Percentiles rank a stretch among this genome's conserved stretches.
Conservation (phyloP, 306 rosid species). For the Boehmeria nivea region DNA sequence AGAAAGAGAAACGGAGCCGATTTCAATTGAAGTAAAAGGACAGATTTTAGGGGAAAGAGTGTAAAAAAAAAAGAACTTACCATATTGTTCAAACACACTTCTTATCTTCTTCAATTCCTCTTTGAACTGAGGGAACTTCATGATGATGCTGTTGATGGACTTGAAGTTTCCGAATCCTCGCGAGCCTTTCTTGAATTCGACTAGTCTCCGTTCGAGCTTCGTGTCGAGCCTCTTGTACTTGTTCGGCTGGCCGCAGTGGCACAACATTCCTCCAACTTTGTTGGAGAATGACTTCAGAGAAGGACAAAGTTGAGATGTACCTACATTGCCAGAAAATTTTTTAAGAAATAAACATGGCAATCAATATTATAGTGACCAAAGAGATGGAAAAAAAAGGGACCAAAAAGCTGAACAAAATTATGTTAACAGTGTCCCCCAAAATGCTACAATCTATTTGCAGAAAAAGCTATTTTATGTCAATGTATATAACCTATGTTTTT, state of each 20-base stretch:
- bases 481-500: no score
- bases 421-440: no score
- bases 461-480: no score
- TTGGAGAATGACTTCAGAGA: conserved; percentile 31
- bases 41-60: no score
- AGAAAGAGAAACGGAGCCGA: neutral
- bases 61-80: conserved; percentile 44
- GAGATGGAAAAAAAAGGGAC: neutral
- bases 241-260: conserved; percentile 35
- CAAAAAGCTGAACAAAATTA: no score
- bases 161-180: conserved; percentile 42
- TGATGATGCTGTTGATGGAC: conserved; percentile 62
- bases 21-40: no score
- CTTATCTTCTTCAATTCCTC: conserved; percentile 53
- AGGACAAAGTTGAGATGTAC: conserved; percentile 31
- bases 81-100: conserved; percentile 68
- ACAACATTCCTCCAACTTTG: conserved; percentile 53
- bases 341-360: conserved; percentile 23
- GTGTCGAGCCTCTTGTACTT: conserved; percentile 56
- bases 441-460: no score
- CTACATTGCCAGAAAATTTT: no score
- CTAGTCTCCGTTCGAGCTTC: conserved; percentile 59
- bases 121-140: conserved; percentile 68
- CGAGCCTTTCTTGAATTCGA: conserved; percentile 48
- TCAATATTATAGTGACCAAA: no score